Conservation (phyloP, 2,329 filamentous ascomycete species). For the Alternaria sp. region DNA sequence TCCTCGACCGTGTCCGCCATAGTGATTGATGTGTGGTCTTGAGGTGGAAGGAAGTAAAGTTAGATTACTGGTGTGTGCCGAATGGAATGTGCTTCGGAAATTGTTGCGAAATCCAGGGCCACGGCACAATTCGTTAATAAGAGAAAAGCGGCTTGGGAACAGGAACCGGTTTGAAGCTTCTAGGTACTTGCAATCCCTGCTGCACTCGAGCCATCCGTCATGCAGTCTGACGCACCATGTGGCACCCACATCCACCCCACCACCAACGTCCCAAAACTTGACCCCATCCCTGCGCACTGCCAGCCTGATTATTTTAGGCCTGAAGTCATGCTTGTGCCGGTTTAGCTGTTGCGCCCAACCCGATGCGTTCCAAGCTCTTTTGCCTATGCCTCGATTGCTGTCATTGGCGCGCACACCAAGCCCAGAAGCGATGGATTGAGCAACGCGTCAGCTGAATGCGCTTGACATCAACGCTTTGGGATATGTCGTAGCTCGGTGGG, state of each 20-base stretch:
- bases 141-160: slow-evolving; percentile 37
- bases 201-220: slow-evolving; percentile 47
- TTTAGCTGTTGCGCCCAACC: slow-evolving; percentile 4
- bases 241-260: slow-evolving; percentile 40
- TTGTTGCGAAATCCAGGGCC: slow-evolving; percentile 28
- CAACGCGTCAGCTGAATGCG: slow-evolving; percentile 14
- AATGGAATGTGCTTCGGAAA: slow-evolving; percentile 27
- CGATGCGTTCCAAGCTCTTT: slow-evolving; percentile 15
- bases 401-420: slow-evolving; percentile 13
- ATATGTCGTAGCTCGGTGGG: neutral
- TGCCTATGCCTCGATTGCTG: neutral
- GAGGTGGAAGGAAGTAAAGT: slow-evolving; percentile 13
- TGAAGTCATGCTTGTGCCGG: neutral
- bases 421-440: slow-evolving; percentile 10
- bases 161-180: slow-evolving; percentile 51
- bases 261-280: slow-evolving; percentile 44
- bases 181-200: slow-evolving; percentile 44
- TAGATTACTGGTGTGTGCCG: slow-evolving; percentile 18
- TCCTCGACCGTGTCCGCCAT: slow-evolving; percentile 53
- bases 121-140: slow-evolving; percentile 47
- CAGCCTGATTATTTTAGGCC: slow-evolving; percentile 2
- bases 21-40: slow-evolving; percentile 30
- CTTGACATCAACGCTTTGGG: slow-evolving; percentile 18
- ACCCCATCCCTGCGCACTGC: slow-evolving; percentile 37
- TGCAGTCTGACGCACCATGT: slow-evolving; percentile 52